Evolutionary conservation across 169 alveolate species (phyloP), one percentile per base, ranked within the genome.

Genomic region (Plasmodium relictum): DNA sequence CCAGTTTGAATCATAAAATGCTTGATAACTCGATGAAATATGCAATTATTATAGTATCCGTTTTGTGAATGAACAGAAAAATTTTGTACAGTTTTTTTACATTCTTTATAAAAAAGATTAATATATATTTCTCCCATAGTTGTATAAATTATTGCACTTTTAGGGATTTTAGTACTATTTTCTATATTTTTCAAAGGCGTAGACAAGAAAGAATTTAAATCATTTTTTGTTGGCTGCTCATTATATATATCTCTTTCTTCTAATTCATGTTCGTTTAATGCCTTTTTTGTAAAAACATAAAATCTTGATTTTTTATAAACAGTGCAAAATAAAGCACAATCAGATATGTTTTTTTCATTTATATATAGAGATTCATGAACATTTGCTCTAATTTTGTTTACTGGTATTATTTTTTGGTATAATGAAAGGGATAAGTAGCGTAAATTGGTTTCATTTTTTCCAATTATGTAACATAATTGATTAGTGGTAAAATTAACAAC

Each of bases 1-100:
- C 99, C 99, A 37, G 99, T 98, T 89, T 99, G 99, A 39, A 99
- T 97, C 99, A 99, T 98, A 95, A 99, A 99, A 73, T 98, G 97
- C 88, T 97, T 97, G 62, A 98, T 96, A 42, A 97, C 98, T 42
- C 98, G 95, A 93, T 88, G 96, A 80, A 96, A 97, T 65, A 92
- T 94, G 69, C 96, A 92, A 71, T 92, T 94, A 62, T 92, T 94
- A 87, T 95, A 95, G 88, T 97, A 98, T 24, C 99, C 99, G 88
- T 97, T 98, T 93, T 95, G 94, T 69, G 99, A 95, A 70, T 98
- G 99, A 66, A 95, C 96, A 3, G 98, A 92, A 92, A 99, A 99
- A 94, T 99, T 99, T 91, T 98, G 99, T 14, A 98, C 99, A 12
- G 99, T 97, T 89, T 96, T 97, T 37, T 99, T 99, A 62, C 99